A percentile compares a stretch with the other conserved stretches of the same genome.
These are phyloP conservation scores for Meyerozyma carpophila DNA, from an alignment of 1,139 yeast genomes.

Conservation along the genomic window DNA sequence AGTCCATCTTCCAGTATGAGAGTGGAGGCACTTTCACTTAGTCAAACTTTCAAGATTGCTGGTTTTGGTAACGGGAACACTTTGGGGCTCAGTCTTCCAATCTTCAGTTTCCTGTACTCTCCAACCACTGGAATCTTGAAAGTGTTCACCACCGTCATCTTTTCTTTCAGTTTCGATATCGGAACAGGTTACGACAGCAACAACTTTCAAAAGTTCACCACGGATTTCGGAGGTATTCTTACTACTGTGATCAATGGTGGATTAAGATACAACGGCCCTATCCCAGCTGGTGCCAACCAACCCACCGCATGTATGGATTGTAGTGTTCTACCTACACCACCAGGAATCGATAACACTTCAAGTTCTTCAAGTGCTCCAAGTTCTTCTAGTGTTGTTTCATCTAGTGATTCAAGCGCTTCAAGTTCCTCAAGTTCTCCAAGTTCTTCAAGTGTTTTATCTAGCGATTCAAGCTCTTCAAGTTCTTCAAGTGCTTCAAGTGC, in stretches of 20 bases:
- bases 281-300: slow-evolving; percentile 3
- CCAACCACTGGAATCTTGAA: slow-evolving; percentile 1
- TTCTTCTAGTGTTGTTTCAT: not conserved
- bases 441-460: not conserved
- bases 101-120: slow-evolving; percentile 5
- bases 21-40: slow-evolving; percentile 10
- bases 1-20: slow-evolving; percentile 12
- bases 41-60: slow-evolving; percentile 9
- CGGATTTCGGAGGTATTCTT: slow-evolving; percentile 2
- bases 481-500: slow-evolving; percentile 1
- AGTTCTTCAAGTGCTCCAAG: not conserved
- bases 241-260: slow-evolving; percentile 6
- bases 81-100: slow-evolving; percentile 9
- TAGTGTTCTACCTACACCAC: slow-evolving; percentile 3
- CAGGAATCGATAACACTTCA: not conserved
- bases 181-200: slow-evolving; percentile 1
- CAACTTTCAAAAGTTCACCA: not conserved
- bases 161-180: not conserved
- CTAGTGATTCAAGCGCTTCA: not conserved
- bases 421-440: not conserved
- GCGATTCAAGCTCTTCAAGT: slow-evolving; percentile 2
- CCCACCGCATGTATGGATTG: slow-evolving; percentile 4
- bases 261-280: slow-evolving; percentile 3
- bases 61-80: slow-evolving; percentile 14
- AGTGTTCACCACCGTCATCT: not conserved